phyloP scores from a whole-genome alignment of 78 protist species.

The Dictyostelium purpureum region DNA sequence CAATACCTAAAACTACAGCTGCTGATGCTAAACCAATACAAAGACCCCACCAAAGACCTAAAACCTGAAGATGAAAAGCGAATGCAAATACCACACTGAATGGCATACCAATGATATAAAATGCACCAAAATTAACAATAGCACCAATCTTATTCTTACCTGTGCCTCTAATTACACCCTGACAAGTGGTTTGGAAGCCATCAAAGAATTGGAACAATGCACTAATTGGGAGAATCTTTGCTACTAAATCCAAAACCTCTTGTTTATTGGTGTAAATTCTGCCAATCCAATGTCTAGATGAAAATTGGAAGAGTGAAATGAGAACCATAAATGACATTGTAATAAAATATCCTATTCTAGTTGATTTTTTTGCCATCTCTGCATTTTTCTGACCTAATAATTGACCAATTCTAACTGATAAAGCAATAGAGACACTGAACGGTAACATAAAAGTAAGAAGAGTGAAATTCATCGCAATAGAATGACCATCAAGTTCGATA shows the following conservation, averaged over 20 bases:
- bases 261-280: neutral
- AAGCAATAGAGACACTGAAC: slow-evolving; percentile 43
- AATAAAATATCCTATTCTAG: slow-evolving; percentile 5
- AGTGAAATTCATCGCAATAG: slow-evolving; percentile 68
- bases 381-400: slow-evolving; percentile 36
- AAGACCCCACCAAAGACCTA: slow-evolving; percentile 69
- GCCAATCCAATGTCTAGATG: slow-evolving; percentile 24
- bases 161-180: slow-evolving; percentile 70
- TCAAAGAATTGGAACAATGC: slow-evolving; percentile 65
- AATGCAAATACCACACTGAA: slow-evolving; percentile 40
- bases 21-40: slow-evolving; percentile 25
- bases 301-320: slow-evolving; percentile 3
- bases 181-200: slow-evolving; percentile 64
- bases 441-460: slow-evolving; percentile 72
- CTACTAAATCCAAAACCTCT: slow-evolving; percentile 20
- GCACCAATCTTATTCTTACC: slow-evolving; percentile 77
- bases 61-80: slow-evolving; percentile 10
- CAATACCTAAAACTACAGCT: slow-evolving; percentile 14
- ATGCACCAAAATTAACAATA: slow-evolving; percentile 29
- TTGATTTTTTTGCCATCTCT: slow-evolving; percentile 11
- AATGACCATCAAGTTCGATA: slow-evolving; percentile 29
- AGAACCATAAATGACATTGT: slow-evolving; percentile 8
- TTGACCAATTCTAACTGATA: slow-evolving; percentile 69
- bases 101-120: slow-evolving; percentile 58
- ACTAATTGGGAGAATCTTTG: slow-evolving; percentile 27